Percentiles rank a stretch among this genome's conserved stretches.
These are phyloP conservation scores for Leccinum huronense DNA, from an alignment of 1,284 basidiomycete genomes.

Conservation along the genomic window DNA sequence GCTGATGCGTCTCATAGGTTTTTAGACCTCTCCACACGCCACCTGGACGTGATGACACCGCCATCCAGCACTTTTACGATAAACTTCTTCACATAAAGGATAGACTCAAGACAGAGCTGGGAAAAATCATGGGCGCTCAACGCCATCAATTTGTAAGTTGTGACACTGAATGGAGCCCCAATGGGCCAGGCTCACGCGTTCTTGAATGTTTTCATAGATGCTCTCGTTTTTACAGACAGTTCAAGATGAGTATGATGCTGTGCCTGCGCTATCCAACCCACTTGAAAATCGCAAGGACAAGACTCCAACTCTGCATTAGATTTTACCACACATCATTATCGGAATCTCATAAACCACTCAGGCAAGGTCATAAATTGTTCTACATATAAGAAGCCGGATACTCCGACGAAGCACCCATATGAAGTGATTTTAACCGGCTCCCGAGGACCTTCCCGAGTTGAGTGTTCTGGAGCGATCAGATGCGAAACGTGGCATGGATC, in stretches of 20 bases:
- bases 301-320: not conserved
- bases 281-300: not conserved
- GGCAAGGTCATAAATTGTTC: not conserved
- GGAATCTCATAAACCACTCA: not conserved
- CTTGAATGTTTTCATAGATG: constrained; percentile 40
- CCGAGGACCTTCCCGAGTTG: not conserved
- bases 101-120: constrained; percentile 74
- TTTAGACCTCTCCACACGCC: constrained; percentile 68
- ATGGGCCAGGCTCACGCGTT: not conserved
- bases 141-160: constrained; percentile 69
- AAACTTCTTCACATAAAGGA: constrained; percentile 78
- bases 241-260: constrained; percentile 44
- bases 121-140: constrained; percentile 66
- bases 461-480: not conserved
- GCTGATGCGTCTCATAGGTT: constrained; percentile 11
- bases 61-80: constrained; percentile 85
- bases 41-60: constrained; percentile 50
- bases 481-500: not conserved
- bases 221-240: constrained; percentile 53
- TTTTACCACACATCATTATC: not conserved
- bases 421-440: not conserved
- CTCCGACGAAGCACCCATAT: not conserved
- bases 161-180: not conserved
- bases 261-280: not conserved
- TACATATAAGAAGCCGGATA: not conserved